A percentile compares a stretch with the other conserved stretches of the same genome.
Evolutionary conservation across 768 basidiomycete species (phyloP).

Genomic region (Chiua virens): DNA sequence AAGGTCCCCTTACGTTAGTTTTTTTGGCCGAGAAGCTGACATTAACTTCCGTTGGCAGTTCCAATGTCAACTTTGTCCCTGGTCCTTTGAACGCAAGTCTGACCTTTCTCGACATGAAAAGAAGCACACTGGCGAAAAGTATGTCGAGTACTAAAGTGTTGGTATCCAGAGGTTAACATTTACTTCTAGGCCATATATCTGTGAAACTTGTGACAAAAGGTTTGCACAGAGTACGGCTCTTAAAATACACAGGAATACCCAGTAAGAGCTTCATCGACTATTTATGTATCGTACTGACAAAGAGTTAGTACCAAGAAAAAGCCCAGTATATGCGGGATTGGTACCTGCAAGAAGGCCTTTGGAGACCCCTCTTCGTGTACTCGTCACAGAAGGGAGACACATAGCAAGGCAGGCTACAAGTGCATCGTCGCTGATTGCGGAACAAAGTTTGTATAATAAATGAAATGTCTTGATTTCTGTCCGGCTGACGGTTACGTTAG

Average conservation of each 20-base stretch:
- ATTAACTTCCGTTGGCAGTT: slow-evolving; percentile 27
- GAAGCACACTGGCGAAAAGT: slow-evolving; percentile 55
- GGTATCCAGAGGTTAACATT: neutral
- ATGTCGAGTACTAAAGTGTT: slow-evolving; percentile 3
- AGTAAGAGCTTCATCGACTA: slow-evolving; percentile 45
- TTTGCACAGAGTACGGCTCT: slow-evolving; percentile 64
- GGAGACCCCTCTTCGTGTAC: slow-evolving; percentile 70
- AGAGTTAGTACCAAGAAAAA: slow-evolving; percentile 46
- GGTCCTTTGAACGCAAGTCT: slow-evolving; percentile 53
- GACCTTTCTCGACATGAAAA: slow-evolving; percentile 59
- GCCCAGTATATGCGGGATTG: slow-evolving; percentile 51
- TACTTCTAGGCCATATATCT: slow-evolving; percentile 48
- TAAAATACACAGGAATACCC: slow-evolving; percentile 62
- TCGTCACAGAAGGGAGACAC: slow-evolving; percentile 64
- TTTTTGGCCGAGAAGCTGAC: neutral
- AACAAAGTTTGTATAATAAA: slow-evolving; percentile 39
- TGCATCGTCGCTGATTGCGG: slow-evolving; percentile 49
- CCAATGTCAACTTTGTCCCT: slow-evolving; percentile 46
- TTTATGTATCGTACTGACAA: slow-evolving; percentile 7
- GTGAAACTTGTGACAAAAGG: slow-evolving; percentile 49
- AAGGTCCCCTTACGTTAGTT: neutral
- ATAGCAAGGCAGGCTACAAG: slow-evolving; percentile 41
- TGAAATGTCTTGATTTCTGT: neutral
- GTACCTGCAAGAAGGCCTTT: slow-evolving; percentile 50
- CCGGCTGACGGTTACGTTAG: slow-evolving; percentile 31